Conservation (phyloP, 2,329 filamentous ascomycete genomes). For the Fusarium odoratissimum region DNA sequence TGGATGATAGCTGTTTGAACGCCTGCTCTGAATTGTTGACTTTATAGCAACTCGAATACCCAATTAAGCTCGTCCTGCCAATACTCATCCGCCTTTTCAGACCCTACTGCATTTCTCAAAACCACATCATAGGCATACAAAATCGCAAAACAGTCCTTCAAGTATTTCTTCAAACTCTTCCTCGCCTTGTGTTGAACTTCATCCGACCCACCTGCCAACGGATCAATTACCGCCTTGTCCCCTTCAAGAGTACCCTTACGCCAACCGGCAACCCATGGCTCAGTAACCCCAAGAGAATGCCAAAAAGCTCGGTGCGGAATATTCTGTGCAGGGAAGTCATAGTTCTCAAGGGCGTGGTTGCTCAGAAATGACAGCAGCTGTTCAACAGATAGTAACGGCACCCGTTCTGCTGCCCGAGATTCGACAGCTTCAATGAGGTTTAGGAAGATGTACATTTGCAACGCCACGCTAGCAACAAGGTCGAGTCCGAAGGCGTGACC, state of each 20-base stretch:
- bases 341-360: background rate
- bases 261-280: background rate
- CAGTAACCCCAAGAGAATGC: background rate
- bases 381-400: background rate
- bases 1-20: too few species aligned
- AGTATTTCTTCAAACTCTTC: background rate
- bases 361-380: background rate
- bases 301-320: conserved; percentile 14
- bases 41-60: rapidly evolving
- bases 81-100: rapidly evolving
- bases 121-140: conserved; percentile 8
- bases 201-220: background rate
- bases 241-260: rapidly evolving
- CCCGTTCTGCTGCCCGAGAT: background rate
- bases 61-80: background rate
- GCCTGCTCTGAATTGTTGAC: too few species aligned
- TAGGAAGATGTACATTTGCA: background rate
- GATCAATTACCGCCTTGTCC: background rate
- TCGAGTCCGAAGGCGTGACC: conserved; percentile 1
- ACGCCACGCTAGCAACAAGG: background rate
- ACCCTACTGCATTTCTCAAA: background rate
- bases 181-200: background rate
- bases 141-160: conserved; percentile 15
- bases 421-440: conserved; percentile 19
- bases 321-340: conserved; percentile 11